Conservation (phyloP, 2,329 filamentous ascomycete species). For the Colletotrichum limetticola region DNA sequence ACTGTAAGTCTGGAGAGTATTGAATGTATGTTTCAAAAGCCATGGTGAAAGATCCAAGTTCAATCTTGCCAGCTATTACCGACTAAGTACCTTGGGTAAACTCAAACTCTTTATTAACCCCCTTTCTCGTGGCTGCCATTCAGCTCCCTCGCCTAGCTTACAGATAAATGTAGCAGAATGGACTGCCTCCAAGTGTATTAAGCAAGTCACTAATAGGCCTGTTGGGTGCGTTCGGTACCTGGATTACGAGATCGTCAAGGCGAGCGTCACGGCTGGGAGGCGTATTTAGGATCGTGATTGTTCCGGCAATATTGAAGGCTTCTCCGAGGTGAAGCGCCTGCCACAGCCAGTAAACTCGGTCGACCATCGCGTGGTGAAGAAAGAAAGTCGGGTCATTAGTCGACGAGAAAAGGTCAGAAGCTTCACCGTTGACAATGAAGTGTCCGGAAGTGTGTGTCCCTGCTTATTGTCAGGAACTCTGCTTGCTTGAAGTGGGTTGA, state of each 20-base stretch:
- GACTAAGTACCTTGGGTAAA: not conserved
- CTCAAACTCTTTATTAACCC: not conserved
- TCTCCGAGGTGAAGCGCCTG: conserved; percentile 36
- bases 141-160: conserved; percentile 3
- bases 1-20: too few species aligned
- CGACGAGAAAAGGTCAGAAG: conserved; percentile 41
- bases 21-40: not conserved
- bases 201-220: conserved; percentile 45
- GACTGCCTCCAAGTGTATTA: conserved; percentile 44
- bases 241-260: conserved; percentile 39
- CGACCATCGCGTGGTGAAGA: conserved; percentile 40
- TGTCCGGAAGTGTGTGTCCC: conserved; percentile 40
- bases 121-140: not conserved
- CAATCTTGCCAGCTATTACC: not conserved
- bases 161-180: conserved; percentile 47
- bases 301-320: conserved; percentile 36
- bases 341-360: conserved; percentile 43
- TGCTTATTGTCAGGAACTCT: not conserved
- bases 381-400: conserved; percentile 41
- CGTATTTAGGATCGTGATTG: conserved; percentile 33
- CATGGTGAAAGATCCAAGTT: not conserved
- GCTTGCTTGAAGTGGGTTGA: not conserved
- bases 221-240: conserved; percentile 39
- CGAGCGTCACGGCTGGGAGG: conserved; percentile 37
- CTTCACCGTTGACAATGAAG: conserved; percentile 40